Evolutionary conservation across 306 rosid species (phyloP), one percentile per base, ranked within the genome.

Genomic region (Prosopis cineraria): DNA sequence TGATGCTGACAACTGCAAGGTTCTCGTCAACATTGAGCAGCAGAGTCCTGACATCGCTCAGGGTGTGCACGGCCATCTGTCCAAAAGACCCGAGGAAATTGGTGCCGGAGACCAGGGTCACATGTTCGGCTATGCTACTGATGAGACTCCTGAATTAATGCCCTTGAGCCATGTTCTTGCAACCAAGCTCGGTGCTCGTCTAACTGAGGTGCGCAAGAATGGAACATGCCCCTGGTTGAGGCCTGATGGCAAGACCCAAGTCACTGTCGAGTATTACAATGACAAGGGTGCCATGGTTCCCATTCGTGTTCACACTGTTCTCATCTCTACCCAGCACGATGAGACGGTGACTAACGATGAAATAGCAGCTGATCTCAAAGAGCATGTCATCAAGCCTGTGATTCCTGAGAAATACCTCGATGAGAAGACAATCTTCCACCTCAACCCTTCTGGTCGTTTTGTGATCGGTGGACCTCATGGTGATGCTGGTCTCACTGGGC

Each of bases 401-500:
- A 69, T 84, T 34, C 88, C 88, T 10, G 85, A 77, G 83, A 84
- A 84, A 75, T 84, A 84, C 73, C 87, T 84, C 24, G 87, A 84
- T 31, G 87, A 84, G 82, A 80, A 84, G 60, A 84, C 85, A 10
- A 84, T 81, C 16, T 84, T 84, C 80, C 88, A 84, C 55, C 40
- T 84, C 3, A 84, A 84, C 85, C 88, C 85, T 10, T 84, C 88
- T 0, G 88, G 88, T 45, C 79, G 88, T 31, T 84, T 84, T 16
- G 88, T 85, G 53, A 85, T 85, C 6, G 88, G 88, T 19, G 88
- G 88, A 0, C 88, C 88, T 30, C 88, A 85, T 16, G 88, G 88
- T 17, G 85, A 85, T 17, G 85, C 85, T 1, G 88, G 88, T 22
- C 85, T 85, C 74, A 81, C 88, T 6, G 85, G 88, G 1, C 74